These are phyloP conservation scores for Bonia amplexicaulis DNA, from an alignment of 176 grass and related monocot genomes.

Conservation along the genomic window DNA sequence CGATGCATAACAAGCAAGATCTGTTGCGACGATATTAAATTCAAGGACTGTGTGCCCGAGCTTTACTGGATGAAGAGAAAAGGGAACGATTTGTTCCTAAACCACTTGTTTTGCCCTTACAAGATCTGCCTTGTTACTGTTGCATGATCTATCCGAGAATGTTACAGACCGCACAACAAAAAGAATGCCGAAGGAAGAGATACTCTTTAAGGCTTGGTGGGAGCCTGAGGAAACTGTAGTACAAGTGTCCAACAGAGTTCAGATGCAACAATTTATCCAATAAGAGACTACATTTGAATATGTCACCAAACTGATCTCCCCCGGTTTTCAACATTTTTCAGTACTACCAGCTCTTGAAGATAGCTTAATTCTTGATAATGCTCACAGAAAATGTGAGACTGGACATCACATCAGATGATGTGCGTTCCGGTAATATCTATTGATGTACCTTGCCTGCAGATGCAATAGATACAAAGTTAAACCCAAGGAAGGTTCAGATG, in stretches of 20 bases:
- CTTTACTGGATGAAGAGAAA: constrained; percentile 3
- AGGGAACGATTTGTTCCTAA: constrained; percentile 28
- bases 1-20: neutral
- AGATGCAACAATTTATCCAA: neutral
- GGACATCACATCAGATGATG: constrained; percentile 57
- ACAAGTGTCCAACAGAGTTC: constrained; percentile 17
- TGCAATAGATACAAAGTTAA: neutral
- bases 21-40: neutral
- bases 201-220: neutral
- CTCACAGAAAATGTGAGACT: neutral
- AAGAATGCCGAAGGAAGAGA: neutral
- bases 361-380: constrained; percentile 1
- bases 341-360: neutral
- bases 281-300: neutral
- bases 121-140: neutral
- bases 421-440: constrained; percentile 68
- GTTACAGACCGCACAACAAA: constrained; percentile 2
- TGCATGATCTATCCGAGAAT: constrained; percentile 12
- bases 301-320: neutral
- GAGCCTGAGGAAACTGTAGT: neutral
- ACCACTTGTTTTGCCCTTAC: constrained; percentile 21
- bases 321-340: constrained; percentile 15
- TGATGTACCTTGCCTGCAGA: constrained; percentile 58
- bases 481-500: neutral
- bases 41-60: neutral